A percentile compares a stretch with the other conserved stretches of the same genome.
Evolutionary conservation across 2,329 filamentous ascomycete species (phyloP).

Genomic region (Calonectria pauciramosa): DNA sequence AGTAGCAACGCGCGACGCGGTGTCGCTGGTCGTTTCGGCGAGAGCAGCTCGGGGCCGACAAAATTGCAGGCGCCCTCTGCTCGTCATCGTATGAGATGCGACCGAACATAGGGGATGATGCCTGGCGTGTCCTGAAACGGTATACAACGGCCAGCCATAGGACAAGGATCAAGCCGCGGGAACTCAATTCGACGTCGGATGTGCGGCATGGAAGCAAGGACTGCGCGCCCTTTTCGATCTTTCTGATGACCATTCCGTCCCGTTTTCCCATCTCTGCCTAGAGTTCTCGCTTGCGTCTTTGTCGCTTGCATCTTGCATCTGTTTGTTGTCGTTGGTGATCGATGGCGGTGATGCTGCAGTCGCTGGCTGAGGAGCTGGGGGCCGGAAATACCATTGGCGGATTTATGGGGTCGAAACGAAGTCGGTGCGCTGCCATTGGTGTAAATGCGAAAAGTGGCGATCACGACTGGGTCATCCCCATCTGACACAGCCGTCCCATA

Average conservation of each 20-base stretch:
- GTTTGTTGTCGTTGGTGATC: background rate
- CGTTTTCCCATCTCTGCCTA: background rate
- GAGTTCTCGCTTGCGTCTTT: no score
- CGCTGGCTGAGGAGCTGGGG: background rate
- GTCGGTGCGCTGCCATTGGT: background rate
- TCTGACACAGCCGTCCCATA: constrained; percentile 6
- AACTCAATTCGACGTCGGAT: background rate
- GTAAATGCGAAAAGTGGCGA: background rate
- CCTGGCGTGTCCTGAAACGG: constrained; percentile 1
- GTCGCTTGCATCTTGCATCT: background rate
- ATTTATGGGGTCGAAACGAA: background rate
- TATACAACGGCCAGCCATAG: background rate
- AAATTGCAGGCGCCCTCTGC: background rate
- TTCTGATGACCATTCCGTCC: background rate
- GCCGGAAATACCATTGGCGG: background rate
- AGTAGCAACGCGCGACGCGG: background rate
- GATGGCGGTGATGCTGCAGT: background rate
- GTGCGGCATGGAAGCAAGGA: background rate
- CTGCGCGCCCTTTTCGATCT: background rate
- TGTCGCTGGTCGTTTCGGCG: no score
- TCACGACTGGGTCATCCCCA: background rate
- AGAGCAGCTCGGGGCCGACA: background rate
- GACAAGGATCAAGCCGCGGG: background rate
- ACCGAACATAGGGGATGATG: background rate
- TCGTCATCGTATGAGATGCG: background rate